A percentile compares a stretch with the other conserved stretches of the same genome.
Conservation (phyloP, 2,329 filamentous ascomycete species). For the Atkinsonella hypoxylon region DNA sequence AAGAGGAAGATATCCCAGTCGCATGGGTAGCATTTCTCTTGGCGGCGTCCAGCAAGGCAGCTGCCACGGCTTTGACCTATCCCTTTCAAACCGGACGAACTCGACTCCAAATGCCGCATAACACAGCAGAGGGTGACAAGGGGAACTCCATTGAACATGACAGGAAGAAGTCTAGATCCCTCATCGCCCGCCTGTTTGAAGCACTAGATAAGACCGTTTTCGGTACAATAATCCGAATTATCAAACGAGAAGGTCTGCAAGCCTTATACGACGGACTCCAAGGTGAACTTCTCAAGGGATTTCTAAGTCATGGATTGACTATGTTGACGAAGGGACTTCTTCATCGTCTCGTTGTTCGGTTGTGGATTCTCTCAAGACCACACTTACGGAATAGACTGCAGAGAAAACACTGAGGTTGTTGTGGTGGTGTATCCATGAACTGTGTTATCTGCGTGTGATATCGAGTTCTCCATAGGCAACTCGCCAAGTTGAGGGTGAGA, state of each 20-base stretch:
- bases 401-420: not conserved
- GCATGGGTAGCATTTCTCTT: constrained; percentile 32
- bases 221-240: constrained; percentile 45
- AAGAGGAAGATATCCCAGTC: constrained; percentile 27
- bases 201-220: constrained; percentile 43
- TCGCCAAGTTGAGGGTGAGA: not conserved
- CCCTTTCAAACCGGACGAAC: constrained; percentile 81
- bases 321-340: constrained; percentile 78
- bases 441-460: not conserved
- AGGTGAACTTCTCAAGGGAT: constrained; percentile 69
- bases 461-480: not conserved
- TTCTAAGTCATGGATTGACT: constrained; percentile 75
- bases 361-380: constrained; percentile 47
- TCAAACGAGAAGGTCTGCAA: constrained; percentile 50
- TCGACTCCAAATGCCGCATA: constrained; percentile 51
- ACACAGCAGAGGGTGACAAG: constrained; percentile 11
- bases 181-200: constrained; percentile 7
- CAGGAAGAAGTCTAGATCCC: constrained; percentile 4
- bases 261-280: constrained; percentile 66
- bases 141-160: constrained; percentile 5
- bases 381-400: constrained; percentile 14
- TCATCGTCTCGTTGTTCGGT: constrained; percentile 56
- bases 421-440: not conserved
- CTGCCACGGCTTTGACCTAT: constrained; percentile 68
- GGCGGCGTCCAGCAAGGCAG: constrained; percentile 67